These are phyloP conservation scores for Niveomyces coronatus DNA, from an alignment of 2,329 filamentous ascomycete species.

Conservation along the genomic window DNA sequence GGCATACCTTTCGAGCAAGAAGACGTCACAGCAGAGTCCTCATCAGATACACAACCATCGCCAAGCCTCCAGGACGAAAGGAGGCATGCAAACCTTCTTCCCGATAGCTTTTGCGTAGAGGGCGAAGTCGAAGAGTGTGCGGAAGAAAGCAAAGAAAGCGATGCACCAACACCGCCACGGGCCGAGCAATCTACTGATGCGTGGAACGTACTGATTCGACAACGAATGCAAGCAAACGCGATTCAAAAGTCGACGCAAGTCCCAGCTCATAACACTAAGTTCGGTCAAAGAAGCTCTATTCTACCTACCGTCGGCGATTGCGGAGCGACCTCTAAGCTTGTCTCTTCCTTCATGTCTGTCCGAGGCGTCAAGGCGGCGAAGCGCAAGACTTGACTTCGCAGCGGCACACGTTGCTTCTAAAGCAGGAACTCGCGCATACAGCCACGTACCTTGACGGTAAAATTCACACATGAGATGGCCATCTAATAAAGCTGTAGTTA, in stretches of 20 bases:
- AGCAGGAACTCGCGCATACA: no score
- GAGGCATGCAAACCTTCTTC: not conserved
- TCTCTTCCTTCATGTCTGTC: conserved; percentile 23
- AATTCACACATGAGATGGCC: not conserved
- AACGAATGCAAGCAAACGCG: not conserved
- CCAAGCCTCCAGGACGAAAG: not conserved
- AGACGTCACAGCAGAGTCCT: no score
- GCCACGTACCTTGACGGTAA: not conserved
- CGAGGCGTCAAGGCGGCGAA: conserved; percentile 17
- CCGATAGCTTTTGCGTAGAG: not conserved
- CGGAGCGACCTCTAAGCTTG: conserved; percentile 18
- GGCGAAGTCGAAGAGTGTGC: conserved; percentile 2
- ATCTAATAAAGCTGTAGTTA: not conserved
- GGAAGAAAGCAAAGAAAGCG: not conserved
- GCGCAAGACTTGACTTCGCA: not conserved
- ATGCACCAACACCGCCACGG: not conserved
- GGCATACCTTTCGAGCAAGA: not conserved
- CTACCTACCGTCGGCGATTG: conserved; percentile 13
- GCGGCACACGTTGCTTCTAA: no score
- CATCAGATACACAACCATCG: not conserved
- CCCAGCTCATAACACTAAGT: not conserved
- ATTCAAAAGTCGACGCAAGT: not conserved
- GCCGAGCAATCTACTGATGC: not conserved
- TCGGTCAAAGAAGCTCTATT: not conserved
- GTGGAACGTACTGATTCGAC: not conserved